A percentile compares a stretch with the other conserved stretches of the same genome.
Evolutionary conservation across 768 basidiomycete species (phyloP).

Genomic region (Phylloporus sp.): DNA sequence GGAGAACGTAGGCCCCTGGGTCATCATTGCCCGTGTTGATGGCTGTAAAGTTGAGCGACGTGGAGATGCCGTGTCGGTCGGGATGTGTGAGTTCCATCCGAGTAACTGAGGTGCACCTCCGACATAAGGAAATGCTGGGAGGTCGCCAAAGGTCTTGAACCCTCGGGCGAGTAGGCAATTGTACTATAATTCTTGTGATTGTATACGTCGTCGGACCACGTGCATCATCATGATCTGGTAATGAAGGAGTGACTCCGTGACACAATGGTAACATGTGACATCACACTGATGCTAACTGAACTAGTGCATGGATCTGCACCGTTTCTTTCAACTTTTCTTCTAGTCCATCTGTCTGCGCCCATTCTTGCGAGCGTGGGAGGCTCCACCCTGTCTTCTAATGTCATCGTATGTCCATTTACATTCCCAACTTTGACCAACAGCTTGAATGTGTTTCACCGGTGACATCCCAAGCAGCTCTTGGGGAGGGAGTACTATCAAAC

Average conservation of each 20-base stretch:
- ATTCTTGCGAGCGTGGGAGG: constrained; percentile 68
- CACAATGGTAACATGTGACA: too few relatives aligned
- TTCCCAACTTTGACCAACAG: neutral
- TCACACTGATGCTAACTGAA: too few relatives aligned
- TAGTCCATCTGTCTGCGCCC: constrained; percentile 76
- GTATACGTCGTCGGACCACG: too few relatives aligned
- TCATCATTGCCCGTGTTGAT: constrained; percentile 41
- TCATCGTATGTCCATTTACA: constrained; percentile 51
- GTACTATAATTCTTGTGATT: too few relatives aligned
- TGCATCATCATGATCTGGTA: too few relatives aligned
- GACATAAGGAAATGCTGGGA: neutral
- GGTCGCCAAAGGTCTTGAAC: neutral
- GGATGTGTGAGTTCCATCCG: neutral
- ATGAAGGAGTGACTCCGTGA: too few relatives aligned
- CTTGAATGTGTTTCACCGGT: too few relatives aligned
- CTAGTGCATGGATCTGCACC: constrained; percentile 67
- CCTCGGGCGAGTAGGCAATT: constrained; percentile 25
- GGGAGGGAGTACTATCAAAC: constrained; percentile 87
- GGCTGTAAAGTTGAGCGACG: constrained; percentile 45
- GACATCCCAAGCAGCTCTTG: constrained; percentile 48
- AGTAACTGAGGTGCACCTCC: neutral
- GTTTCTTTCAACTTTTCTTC: constrained; percentile 69
- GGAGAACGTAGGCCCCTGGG: constrained; percentile 32
- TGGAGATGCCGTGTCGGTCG: constrained; percentile 22
- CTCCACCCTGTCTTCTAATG: constrained; percentile 58